Conservation (phyloP, 164 flowering plant genomes). For the Sedum album region DNA sequence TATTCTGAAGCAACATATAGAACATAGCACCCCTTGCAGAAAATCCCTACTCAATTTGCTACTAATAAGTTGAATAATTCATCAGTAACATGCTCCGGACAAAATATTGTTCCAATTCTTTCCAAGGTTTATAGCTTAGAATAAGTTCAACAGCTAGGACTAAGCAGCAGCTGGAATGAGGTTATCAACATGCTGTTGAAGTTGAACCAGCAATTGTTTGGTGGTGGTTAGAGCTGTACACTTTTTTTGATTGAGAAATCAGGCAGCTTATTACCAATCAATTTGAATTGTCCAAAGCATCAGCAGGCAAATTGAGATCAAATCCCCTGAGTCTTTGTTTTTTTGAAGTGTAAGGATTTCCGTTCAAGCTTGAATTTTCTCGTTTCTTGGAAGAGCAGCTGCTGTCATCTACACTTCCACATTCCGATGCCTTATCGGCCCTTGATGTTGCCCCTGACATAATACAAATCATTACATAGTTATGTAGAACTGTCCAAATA, state of each 20-base stretch:
- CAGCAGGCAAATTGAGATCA: constrained; percentile 54
- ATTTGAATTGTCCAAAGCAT: constrained; percentile 29
- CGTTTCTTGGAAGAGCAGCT: constrained; percentile 8
- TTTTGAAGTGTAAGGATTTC: neutral
- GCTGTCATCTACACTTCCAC: constrained; percentile 5
- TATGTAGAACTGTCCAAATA: neutral
- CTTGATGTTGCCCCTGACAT: neutral
- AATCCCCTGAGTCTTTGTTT: constrained; percentile 5
- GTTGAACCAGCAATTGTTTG: neutral
- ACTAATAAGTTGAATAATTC: too few species aligned
- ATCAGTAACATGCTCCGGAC: too few species aligned
- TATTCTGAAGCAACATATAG: too few species aligned
- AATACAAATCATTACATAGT: neutral
- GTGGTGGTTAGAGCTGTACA: constrained; percentile 49
- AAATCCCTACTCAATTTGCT: too few species aligned
- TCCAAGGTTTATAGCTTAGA: neutral
- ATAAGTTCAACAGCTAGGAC: neutral
- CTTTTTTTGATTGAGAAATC: constrained; percentile 12
- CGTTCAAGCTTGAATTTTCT: neutral
- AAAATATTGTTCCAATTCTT: too few species aligned
- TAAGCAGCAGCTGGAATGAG: neutral
- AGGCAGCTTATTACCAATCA: constrained; percentile 18
- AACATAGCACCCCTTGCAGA: too few species aligned
- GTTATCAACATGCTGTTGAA: neutral
- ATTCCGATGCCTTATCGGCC: constrained; percentile 1